Conservation (phyloP, 2,329 filamentous ascomycete genomes). For the Penicillium palitans region DNA sequence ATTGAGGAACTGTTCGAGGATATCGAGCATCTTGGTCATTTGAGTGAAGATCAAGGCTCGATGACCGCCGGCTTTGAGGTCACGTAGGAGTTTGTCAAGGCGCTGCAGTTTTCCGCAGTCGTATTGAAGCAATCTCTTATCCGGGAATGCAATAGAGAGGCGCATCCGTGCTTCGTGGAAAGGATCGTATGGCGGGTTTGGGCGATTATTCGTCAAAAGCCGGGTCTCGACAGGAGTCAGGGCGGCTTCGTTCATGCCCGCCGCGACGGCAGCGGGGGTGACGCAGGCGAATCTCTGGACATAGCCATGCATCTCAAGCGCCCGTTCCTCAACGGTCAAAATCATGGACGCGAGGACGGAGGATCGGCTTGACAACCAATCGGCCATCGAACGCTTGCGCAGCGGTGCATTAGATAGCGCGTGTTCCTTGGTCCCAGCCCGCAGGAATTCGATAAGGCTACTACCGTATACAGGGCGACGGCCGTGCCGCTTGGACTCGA, state of each 20-base stretch:
- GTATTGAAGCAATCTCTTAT: slow-evolving; percentile 93
- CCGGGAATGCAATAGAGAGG: slow-evolving; percentile 92
- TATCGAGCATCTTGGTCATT: slow-evolving; percentile 98
- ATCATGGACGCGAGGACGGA: slow-evolving; percentile 58
- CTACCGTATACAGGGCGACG: slow-evolving; percentile 79
- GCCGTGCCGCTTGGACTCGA: slow-evolving; percentile 78
- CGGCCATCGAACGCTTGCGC: slow-evolving; percentile 62
- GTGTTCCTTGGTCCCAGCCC: slow-evolving; percentile 60
- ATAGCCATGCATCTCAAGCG: slow-evolving; percentile 68
- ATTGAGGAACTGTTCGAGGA: slow-evolving; percentile 95
- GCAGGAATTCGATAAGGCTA: slow-evolving; percentile 72
- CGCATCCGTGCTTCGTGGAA: slow-evolving; percentile 94
- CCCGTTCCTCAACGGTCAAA: slow-evolving; percentile 71
- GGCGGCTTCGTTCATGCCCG: slow-evolving; percentile 69
- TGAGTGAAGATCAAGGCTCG: slow-evolving; percentile 98
- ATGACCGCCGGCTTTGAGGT: slow-evolving; percentile 84
- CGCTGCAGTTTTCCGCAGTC: slow-evolving; percentile 96
- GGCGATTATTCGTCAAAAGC: slow-evolving; percentile 46
- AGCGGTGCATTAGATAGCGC: slow-evolving; percentile 62
- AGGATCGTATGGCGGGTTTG: slow-evolving; percentile 66
- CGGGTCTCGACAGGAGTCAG: slow-evolving; percentile 64
- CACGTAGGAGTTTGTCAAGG: slow-evolving; percentile 79
- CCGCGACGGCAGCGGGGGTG: slow-evolving; percentile 82
- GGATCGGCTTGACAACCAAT: slow-evolving; percentile 75
- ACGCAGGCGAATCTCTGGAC: slow-evolving; percentile 90